phyloP scores from a whole-genome alignment of 1,139 yeast species.

The Zygotorulaspora mrakii region DNA sequence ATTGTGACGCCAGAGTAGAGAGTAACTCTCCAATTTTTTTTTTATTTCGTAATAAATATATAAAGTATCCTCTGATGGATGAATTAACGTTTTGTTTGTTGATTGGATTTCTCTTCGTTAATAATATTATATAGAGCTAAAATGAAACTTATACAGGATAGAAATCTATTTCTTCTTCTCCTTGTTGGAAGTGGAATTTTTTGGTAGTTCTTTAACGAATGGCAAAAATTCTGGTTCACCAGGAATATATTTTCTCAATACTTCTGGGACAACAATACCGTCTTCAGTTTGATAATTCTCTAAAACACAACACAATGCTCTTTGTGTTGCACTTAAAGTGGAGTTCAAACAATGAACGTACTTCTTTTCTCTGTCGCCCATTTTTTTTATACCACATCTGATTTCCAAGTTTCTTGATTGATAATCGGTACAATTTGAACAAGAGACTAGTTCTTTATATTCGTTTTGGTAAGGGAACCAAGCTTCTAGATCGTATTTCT shows the following conservation, averaged over 20 bases:
- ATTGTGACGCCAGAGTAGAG: no score
- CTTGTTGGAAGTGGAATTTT: slow-evolving; percentile 85
- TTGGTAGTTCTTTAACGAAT: slow-evolving; percentile 84
- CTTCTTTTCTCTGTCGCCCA: slow-evolving; percentile 93
- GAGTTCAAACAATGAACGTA: slow-evolving; percentile 98
- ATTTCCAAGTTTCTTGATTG: slow-evolving; percentile 98
- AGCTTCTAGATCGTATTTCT: slow-evolving; percentile 97
- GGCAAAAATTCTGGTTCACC: slow-evolving; percentile 98
- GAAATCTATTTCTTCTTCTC: slow-evolving; percentile 39
- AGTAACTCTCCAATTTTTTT: no score
- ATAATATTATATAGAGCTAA: slow-evolving; percentile 5
- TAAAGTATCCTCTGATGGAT: no score
- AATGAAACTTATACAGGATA: no score
- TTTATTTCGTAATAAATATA: no score
- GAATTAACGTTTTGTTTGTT: no score
- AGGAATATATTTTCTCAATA: slow-evolving; percentile 90
- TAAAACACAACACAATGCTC: slow-evolving; percentile 93
- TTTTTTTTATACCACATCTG: slow-evolving; percentile 96
- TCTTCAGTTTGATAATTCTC: slow-evolving; percentile 98
- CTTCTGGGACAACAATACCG: slow-evolving; percentile 91
- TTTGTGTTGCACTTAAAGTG: slow-evolving; percentile 95
- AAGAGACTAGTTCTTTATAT: slow-evolving; percentile 95
- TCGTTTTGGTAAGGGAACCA: slow-evolving; percentile 99
- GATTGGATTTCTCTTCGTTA: no score
- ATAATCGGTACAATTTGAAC: slow-evolving; percentile 98